phyloP scores from a whole-genome alignment of 1,284 basidiomycete species.

The Peniophora sp. region DNA sequence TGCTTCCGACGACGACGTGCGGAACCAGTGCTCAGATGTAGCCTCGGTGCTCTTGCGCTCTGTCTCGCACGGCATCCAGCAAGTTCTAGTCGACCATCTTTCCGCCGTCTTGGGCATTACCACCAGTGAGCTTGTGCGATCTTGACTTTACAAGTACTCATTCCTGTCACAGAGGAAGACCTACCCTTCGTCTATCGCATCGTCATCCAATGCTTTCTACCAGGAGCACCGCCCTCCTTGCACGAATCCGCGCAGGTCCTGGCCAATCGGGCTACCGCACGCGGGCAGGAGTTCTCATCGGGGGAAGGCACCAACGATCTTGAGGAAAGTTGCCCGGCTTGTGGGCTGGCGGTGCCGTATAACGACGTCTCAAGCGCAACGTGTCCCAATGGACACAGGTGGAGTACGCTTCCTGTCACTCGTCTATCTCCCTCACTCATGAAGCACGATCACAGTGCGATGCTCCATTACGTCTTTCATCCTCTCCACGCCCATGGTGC shows the following conservation, averaged over 20 bases:
- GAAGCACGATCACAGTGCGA: background rate
- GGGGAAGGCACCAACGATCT: constrained; percentile 22
- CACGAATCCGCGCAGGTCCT: constrained; percentile 42
- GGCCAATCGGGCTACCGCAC: constrained; percentile 28
- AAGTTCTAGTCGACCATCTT: constrained; percentile 52
- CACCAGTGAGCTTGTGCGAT: constrained; percentile 27
- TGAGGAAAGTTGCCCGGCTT: constrained; percentile 64
- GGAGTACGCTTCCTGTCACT: constrained; percentile 40
- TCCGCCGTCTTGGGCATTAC: constrained; percentile 29
- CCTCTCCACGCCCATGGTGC: constrained; percentile 55
- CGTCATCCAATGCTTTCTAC: constrained; percentile 44
- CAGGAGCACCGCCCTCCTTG: constrained; percentile 41
- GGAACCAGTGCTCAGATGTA: constrained; percentile 37
- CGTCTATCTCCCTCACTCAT: background rate
- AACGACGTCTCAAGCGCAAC: constrained; percentile 47
- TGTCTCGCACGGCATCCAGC: constrained; percentile 47
- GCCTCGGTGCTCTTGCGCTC: constrained; percentile 39
- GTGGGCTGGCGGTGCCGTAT: constrained; percentile 46
- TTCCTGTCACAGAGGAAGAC: constrained; percentile 37
- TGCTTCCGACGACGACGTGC: constrained; percentile 21
- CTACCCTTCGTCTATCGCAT: constrained; percentile 49
- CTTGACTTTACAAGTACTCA: constrained; percentile 4
- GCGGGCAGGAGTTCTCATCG: constrained; percentile 12
- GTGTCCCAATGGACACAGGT: constrained; percentile 60
- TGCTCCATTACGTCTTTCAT: constrained; percentile 70